A percentile compares a stretch with the other conserved stretches of the same genome.
Conservation (phyloP, 306 rosid genomes). For the Biancaea sappan region DNA sequence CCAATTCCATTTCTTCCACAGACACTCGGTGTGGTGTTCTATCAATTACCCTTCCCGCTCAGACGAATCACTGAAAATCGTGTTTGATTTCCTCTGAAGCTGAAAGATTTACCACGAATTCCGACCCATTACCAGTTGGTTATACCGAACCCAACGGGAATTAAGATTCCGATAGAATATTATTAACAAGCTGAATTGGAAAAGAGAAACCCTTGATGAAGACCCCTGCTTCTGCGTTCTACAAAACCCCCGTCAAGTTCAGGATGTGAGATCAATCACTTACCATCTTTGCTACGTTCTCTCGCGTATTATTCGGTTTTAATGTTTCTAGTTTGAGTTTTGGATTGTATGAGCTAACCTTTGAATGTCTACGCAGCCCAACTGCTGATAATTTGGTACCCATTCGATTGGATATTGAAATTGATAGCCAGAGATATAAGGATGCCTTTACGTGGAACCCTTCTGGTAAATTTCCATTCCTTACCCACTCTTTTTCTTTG, state of each 20-base stretch:
- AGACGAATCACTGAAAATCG: neutral
- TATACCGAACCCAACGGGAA: neutral
- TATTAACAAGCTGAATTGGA: neutral
- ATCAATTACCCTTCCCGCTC: neutral
- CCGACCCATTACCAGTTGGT: neutral
- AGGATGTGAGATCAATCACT: constrained; percentile 56
- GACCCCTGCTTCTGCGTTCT: constrained; percentile 52
- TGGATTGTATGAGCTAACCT: neutral
- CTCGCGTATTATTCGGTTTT: neutral
- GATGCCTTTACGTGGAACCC: constrained; percentile 98
- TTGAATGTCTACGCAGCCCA: constrained; percentile 46
- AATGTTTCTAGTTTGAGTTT: neutral
- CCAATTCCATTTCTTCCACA: neutral
- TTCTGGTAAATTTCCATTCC: constrained; percentile 54
- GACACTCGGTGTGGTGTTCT: neutral
- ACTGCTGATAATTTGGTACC: constrained; percentile 74
- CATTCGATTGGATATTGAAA: constrained; percentile 73
- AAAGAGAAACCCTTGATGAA: constrained; percentile 47
- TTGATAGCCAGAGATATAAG: constrained; percentile 75
- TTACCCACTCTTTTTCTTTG: neutral
- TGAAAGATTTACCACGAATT: neutral
- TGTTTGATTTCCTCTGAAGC: neutral
- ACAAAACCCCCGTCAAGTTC: constrained; percentile 73
- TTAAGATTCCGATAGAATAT: neutral
- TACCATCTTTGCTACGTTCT: neutral